A percentile compares a stretch with the other conserved stretches of the same genome.
Conservation (phyloP, 495 filamentous ascomycete species). For the Cladorrhinum samala region DNA sequence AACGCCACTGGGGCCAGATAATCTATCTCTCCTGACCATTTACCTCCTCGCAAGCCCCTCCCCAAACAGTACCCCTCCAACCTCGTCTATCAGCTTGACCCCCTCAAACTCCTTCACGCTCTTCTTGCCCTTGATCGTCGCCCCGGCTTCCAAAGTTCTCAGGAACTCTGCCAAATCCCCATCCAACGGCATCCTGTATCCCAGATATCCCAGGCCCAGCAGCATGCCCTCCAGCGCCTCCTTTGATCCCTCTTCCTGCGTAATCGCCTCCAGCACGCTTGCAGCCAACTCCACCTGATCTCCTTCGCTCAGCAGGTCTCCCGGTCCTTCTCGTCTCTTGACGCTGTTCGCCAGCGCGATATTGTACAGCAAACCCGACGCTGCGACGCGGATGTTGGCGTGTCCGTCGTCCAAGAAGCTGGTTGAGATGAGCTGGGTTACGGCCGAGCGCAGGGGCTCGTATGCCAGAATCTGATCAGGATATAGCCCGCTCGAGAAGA, state of each 20-base stretch:
- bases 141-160: constrained; percentile 60
- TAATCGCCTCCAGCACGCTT: constrained; percentile 68
- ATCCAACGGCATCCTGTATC: constrained; percentile 60
- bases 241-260: constrained; percentile 55
- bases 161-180: constrained; percentile 73
- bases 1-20: too few species aligned
- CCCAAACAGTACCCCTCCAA: constrained; percentile 41
- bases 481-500: constrained; percentile 59
- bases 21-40: too few species aligned
- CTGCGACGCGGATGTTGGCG: constrained; percentile 59
- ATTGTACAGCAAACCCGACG: constrained; percentile 79
- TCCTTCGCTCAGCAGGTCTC: constrained; percentile 57
- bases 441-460: constrained; percentile 29
- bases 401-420: constrained; percentile 52
- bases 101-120: constrained; percentile 38
- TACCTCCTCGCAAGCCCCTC: constrained; percentile 32
- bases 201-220: constrained; percentile 63
- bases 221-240: constrained; percentile 70
- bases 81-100: constrained; percentile 49
- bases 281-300: constrained; percentile 75
- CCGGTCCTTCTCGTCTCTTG: constrained; percentile 49
- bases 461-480: constrained; percentile 35
- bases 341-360: constrained; percentile 64
- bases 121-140: constrained; percentile 51
- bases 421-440: constrained; percentile 44